Conservation (phyloP, 345 rosid genomes). For the Heritiera littoralis region DNA sequence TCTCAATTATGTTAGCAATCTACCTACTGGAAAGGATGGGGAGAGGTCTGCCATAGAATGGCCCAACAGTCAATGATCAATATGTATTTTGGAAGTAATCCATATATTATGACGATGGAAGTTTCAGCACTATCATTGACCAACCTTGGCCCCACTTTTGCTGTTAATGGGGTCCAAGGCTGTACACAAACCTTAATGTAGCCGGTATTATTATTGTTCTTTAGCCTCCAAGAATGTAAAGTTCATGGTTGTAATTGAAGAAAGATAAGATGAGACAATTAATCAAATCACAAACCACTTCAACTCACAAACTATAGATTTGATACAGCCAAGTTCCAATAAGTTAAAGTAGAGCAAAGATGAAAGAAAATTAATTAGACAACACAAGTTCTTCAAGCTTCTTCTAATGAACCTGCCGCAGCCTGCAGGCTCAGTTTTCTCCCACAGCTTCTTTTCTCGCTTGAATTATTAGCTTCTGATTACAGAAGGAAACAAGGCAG, state of each 20-base stretch:
- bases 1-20: slow-evolving; percentile 27
- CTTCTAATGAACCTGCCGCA: background rate
- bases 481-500: slow-evolving; percentile 29
- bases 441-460: background rate
- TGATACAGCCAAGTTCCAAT: background rate
- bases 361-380: slow-evolving; percentile 14
- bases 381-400: slow-evolving; percentile 14
- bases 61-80: slow-evolving; percentile 28
- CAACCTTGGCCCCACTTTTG: slow-evolving; percentile 20
- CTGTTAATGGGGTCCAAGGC: slow-evolving; percentile 13
- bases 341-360: slow-evolving; percentile 7
- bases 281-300: slow-evolving; percentile 17
- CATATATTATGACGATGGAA: slow-evolving; percentile 13
- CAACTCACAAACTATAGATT: slow-evolving; percentile 23
- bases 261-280: slow-evolving; percentile 3
- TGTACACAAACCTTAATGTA: background rate
- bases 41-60: slow-evolving; percentile 15
- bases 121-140: slow-evolving; percentile 25
- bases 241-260: background rate
- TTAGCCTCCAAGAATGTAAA: background rate
- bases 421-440: background rate
- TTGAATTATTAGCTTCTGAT: background rate
- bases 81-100: slow-evolving; percentile 29
- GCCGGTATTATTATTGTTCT: background rate
- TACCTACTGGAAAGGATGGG: slow-evolving; percentile 17